These are phyloP conservation scores for Betula pendula DNA, from an alignment of 306 rosid genomes.

Conservation along the genomic window DNA sequence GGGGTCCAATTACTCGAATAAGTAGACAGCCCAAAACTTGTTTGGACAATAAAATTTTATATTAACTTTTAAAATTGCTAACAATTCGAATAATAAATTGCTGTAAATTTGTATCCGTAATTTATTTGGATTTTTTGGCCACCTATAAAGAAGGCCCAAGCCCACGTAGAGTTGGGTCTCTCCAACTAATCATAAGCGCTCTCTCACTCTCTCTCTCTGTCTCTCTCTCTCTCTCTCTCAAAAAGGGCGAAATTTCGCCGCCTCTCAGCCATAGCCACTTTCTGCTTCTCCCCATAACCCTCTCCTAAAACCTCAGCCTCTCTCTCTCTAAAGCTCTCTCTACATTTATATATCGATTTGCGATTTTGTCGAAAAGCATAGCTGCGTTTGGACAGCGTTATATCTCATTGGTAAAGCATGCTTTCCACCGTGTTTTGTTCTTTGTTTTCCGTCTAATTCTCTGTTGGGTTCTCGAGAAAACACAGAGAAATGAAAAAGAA, in stretches of 20 bases:
- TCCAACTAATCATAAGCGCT: not conserved
- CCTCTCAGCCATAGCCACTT: conserved; percentile 43
- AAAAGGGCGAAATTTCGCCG: conserved; percentile 45
- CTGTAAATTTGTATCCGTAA: too few species aligned
- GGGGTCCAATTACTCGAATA: too few species aligned
- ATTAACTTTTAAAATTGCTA: too few species aligned
- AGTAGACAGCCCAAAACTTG: too few species aligned
- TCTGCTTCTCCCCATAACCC: conserved; percentile 10
- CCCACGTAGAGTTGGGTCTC: conserved; percentile 1
- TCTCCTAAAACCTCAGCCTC: conserved; percentile 25
- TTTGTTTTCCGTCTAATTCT: not conserved
- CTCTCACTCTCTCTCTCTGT: not conserved
- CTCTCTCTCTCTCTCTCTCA: not conserved
- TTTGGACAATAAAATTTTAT: too few species aligned
- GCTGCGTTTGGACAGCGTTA: not conserved
- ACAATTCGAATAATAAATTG: too few species aligned
- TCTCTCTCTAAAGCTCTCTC: conserved; percentile 12
- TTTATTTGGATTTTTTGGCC: too few species aligned
- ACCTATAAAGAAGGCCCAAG: conserved; percentile 21
- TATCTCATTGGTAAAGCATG: conserved; percentile 23
- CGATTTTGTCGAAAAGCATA: not conserved
- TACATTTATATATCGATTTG: not conserved
- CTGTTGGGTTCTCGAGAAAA: not conserved
- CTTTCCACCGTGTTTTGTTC: not conserved
- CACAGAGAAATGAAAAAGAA: not conserved